Base-by-base conservation (phyloP, 1,284 basidiomycete species). In the Sporisorium scitamineum region DNA sequence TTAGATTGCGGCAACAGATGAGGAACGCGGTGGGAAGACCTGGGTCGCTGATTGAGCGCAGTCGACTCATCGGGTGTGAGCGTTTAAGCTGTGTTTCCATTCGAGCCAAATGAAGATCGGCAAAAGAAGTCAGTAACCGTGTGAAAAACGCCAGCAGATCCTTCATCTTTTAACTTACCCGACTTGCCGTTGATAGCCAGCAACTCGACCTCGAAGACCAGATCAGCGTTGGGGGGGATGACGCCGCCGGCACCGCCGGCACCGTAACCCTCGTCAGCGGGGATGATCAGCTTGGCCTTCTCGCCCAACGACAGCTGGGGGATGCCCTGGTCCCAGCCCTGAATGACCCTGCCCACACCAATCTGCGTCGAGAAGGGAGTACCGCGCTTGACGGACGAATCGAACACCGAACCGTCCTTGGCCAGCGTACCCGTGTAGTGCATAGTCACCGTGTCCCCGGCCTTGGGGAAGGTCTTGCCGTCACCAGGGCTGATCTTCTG, bases 301-400 rank as follows among this genome's bases (percentile, higher is more conserved):
- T 87, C 78, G 42, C 86, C 86, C 34, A 87, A 57, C 42, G 80
- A 83, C 54, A 87, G 81, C 78, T 87, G 85, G 5, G 84, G 85
- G 26, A 85, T 85, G 54, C 86, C 86, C 78, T 87, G 84, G 69
- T 86, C 86, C 86, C 86, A 87, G 42, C 83, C 85, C 59, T 82
- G 80, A 71, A 86, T 86, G 42, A 87, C 86, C n/a, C 75, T 85
- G 27, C 87, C 81, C 1, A 83, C 81, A 39, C 82, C 82, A 37
- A 84, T 79, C 14, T 50, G 27, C n/a, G 75, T 79, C 48, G 75
- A 45, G 69, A 84, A 84, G 6, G 82, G 78, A n/a, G n/a, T n/a
- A 16, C 61, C 58, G 22, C 70, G 59, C 78, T 87, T 86, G 54
- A 79, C 70, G 42, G 83, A 85, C 39, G 81, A 83, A 71, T 86